Base-by-base conservation (phyloP, 768 basidiomycete species). In the Cystofilobasidium ferigula region DNA sequence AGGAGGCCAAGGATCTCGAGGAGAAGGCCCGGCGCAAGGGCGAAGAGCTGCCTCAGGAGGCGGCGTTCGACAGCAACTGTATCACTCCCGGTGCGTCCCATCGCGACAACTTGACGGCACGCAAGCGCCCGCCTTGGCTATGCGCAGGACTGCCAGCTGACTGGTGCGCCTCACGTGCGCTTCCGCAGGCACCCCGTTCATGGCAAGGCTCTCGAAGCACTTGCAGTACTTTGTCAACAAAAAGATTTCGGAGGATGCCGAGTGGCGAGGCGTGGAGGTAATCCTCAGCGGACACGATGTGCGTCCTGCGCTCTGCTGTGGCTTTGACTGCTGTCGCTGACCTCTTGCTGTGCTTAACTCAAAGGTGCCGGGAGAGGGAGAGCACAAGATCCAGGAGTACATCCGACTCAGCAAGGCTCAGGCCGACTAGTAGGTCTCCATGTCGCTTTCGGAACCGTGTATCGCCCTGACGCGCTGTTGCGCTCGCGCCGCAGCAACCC, bases 341-440 rank as follows among this genome's bases (percentile, higher is more conserved):
- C 10, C 5, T 26, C 24, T 13, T 56, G 20, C 32, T 26, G n/a
- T 16, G 3, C 24, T 18, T 16, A 12, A 30, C 20, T 9, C 28
- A 12, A 58, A 76, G 75, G 74, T 97, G 3, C 95, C 95, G 0
- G 95, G 95, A 70, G 95, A 99, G 77, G 95, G 95, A 67, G 95
- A 99, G 75, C 95, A 99, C 83, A 99, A 99, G 81, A 93, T 99
- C 71, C 97, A 98, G 88, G 95, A 97, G 75, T 99, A 93, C 77
- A 98, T 99, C 74, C 86, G 95, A 43, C 78, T 91, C 68, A 86
- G 87, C 61, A 87, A 93, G 71, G 93, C 95, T 35, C 95, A 98
- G 76, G 89, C 88, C 10, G 86, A 89, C 75, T 93, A 98, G 73
- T 72, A 47, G 32, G 71, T 65, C 18, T 18, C 35, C 10, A n/a